phyloP scores from a whole-genome alignment of 768 basidiomycete species.

The Serendipita indica region DNA sequence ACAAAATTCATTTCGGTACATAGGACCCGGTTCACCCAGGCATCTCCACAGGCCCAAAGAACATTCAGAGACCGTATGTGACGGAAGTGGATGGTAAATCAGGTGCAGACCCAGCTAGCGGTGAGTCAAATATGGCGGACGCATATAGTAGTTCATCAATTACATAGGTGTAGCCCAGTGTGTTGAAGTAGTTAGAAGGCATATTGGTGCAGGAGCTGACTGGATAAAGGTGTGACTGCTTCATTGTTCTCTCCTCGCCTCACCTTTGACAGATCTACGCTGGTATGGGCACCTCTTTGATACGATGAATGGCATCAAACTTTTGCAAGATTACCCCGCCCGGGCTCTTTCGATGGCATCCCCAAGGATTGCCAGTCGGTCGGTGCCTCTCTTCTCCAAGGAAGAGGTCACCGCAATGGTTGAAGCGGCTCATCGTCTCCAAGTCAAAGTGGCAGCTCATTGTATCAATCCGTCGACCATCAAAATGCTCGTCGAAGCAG shows the following conservation, averaged over 20 bases:
- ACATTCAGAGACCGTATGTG: slow-evolving; percentile 28
- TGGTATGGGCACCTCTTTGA: slow-evolving; percentile 23
- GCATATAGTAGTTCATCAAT: not conserved
- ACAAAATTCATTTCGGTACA: not conserved
- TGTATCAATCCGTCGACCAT: slow-evolving; percentile 27
- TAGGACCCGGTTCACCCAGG: not conserved
- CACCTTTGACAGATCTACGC: slow-evolving; percentile 32
- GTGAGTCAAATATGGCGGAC: slow-evolving; percentile 16
- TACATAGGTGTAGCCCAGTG: slow-evolving; percentile 30
- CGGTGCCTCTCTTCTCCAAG: slow-evolving; percentile 31
- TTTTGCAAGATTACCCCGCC: slow-evolving; percentile 37
- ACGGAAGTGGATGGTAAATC: slow-evolving; percentile 43
- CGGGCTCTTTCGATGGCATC: slow-evolving; percentile 34
- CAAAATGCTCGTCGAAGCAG: slow-evolving; percentile 19
- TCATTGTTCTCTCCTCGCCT: not conserved
- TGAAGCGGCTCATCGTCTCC: slow-evolving; percentile 34
- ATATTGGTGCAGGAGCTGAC: slow-evolving; percentile 51
- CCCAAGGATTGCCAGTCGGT: slow-evolving; percentile 20
- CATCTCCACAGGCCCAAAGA: slow-evolving; percentile 35
- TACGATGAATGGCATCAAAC: not conserved
- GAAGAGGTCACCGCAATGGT: slow-evolving; percentile 37
- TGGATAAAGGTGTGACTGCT: slow-evolving; percentile 42
- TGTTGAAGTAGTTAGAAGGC: slow-evolving; percentile 38
- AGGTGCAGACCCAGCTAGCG: slow-evolving; percentile 46
- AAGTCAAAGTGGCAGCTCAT: slow-evolving; percentile 47